A percentile compares a stretch with the other conserved stretches of the same genome.
These are phyloP conservation scores for Fusarium metavorans DNA, from an alignment of 2,329 filamentous ascomycete species.

Conservation along the genomic window DNA sequence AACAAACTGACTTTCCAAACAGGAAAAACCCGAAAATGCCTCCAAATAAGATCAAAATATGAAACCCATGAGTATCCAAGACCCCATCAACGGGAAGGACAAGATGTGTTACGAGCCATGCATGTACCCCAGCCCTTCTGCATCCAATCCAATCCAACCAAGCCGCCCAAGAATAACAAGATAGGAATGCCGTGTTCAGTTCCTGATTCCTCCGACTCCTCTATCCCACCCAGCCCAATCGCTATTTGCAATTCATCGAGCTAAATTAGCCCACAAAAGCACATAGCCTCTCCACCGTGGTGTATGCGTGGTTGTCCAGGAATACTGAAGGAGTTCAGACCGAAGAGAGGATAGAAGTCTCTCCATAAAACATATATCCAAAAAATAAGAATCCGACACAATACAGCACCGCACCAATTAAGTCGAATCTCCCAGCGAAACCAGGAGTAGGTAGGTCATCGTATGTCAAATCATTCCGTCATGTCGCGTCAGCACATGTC, in stretches of 20 bases:
- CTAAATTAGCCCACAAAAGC: conserved; percentile 46
- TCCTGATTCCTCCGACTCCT: conserved; percentile 50
- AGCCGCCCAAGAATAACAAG: conserved; percentile 16
- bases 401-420: conserved; percentile 18
- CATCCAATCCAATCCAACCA: neutral
- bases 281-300: conserved; percentile 51
- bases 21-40: conserved; percentile 31
- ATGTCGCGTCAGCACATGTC: conserved; percentile 30
- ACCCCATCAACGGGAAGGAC: conserved; percentile 31
- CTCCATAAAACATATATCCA: conserved; percentile 27
- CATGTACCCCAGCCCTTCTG: conserved; percentile 19
- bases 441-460: conserved; percentile 16
- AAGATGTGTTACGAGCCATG: conserved; percentile 34
- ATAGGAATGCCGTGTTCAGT: conserved; percentile 35
- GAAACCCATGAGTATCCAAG: neutral
- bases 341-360: conserved; percentile 39
- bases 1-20: conserved; percentile 39
- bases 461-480: conserved; percentile 38
- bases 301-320: conserved; percentile 53
- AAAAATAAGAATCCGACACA: conserved; percentile 29
- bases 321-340: conserved; percentile 46
- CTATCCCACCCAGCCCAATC: conserved; percentile 53
- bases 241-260: conserved; percentile 50
- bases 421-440: conserved; percentile 21
- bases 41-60: conserved; percentile 17